Base-by-base conservation (phyloP, 1,139 yeast genomes). In the Arxiozyma slooffiae region DNA sequence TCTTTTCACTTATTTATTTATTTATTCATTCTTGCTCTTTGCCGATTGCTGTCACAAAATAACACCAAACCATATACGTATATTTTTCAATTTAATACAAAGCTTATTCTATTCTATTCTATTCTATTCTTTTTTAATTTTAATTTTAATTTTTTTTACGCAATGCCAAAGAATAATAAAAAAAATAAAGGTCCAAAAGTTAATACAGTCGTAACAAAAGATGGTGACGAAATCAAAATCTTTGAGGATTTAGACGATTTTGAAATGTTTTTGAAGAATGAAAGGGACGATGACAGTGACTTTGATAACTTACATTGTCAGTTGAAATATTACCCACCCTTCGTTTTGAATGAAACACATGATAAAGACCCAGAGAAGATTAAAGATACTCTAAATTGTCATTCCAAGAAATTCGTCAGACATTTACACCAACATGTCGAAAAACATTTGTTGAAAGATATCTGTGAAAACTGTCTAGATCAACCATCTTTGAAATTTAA, bases 391-490 rank as follows among this genome's bases (percentile, higher is more conserved):
- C 79, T 78, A 72, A 83, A 83, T 69, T 80, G 82, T 53, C 80
- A 82, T 63, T 80, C 82, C 50, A 78, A 80, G 59, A 82, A 83
- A 69, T 84, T 82, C 64, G 81, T 79, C 58, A 77, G 92, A 65
- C 83, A 83, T 63, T 73, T 84, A 66, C 84, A 81, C 63, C 90
- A 83, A 66, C 92, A 84, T 60, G 74, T 84, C 52, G 79, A 81
- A 60, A 81, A 82, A 61, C 90, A 84, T 66, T 70, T 84, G 63
- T 71, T 84, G 66, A 75, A 76, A 54, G 90, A 83, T 58, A 80
- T 84, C 69, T 77, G 76, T 57, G 74, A 72, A 53, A 30, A 40
- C 21, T 78, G 81, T 64, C 72, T 82, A 39, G 86, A 87, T 41
- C 72, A 77, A 60, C 63, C 63, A 6, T 73, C 73, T 50, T 70